Percentiles rank a stretch among this genome's conserved stretches.
Conservation (phyloP, 768 basidiomycete genomes). For the Pluteus cervinus region DNA sequence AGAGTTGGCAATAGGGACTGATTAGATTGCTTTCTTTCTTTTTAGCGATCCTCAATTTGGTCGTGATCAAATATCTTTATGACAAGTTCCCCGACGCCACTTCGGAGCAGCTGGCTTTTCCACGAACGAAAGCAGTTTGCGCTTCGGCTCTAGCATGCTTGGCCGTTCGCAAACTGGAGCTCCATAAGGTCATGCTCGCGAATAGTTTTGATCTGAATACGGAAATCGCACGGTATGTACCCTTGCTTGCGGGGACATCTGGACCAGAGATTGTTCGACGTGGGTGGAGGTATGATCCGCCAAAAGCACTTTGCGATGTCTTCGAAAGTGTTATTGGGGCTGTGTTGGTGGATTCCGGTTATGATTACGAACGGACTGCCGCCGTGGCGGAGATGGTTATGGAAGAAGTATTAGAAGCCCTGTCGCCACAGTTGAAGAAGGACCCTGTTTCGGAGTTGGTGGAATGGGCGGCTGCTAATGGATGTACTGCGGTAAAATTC, state of each 20-base stretch:
- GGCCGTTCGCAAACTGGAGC: slow-evolving; percentile 53
- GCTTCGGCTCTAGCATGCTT: slow-evolving; percentile 66
- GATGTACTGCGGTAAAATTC: slow-evolving; percentile 41
- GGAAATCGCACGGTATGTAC: slow-evolving; percentile 57
- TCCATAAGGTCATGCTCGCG: slow-evolving; percentile 68
- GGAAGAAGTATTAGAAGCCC: slow-evolving; percentile 54
- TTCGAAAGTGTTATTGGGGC: slow-evolving; percentile 84
- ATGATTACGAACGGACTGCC: slow-evolving; percentile 63
- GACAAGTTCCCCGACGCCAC: slow-evolving; percentile 63
- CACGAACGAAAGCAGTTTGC: slow-evolving; percentile 68
- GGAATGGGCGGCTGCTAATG: slow-evolving; percentile 54
- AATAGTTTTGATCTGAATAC: slow-evolving; percentile 63
- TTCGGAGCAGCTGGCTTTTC: slow-evolving; percentile 71
- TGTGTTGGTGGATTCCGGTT: slow-evolving; percentile 74
- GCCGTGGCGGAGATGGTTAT: slow-evolving; percentile 57
- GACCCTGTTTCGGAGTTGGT: slow-evolving; percentile 74
- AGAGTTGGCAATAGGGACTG: no score
- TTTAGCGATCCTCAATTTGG: slow-evolving; percentile 65
- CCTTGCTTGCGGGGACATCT: slow-evolving; percentile 48
- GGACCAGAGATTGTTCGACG: slow-evolving; percentile 56
- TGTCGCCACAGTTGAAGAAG: slow-evolving; percentile 52
- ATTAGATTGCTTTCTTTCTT: background rate
- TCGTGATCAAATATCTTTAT: slow-evolving; percentile 67
- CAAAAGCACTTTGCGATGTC: slow-evolving; percentile 80
- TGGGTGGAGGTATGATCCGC: slow-evolving; percentile 81